Evolutionary conservation across 1,139 yeast species (phyloP).

Genomic region (Scheffersomyces stambukii): DNA sequence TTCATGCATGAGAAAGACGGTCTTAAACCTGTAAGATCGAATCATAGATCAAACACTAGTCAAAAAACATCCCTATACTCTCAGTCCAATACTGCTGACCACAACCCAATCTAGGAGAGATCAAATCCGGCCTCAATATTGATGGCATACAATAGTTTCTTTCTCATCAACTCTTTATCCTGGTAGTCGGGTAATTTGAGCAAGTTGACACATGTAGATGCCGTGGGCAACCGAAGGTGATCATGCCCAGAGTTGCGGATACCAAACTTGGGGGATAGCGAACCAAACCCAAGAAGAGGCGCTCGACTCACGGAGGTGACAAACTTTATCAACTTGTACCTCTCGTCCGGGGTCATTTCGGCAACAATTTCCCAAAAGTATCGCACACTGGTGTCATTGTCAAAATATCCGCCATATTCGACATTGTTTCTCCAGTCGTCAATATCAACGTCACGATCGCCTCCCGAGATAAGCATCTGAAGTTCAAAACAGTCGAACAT

Average conservation of each 20-base stretch:
- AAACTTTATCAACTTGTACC: slow-evolving; percentile 66
- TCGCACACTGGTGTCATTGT: slow-evolving; percentile 51
- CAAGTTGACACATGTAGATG: slow-evolving; percentile 89
- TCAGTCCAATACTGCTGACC: neutral
- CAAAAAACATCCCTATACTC: neutral
- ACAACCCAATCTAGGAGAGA: slow-evolving; percentile 43
- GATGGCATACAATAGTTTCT: slow-evolving; percentile 73
- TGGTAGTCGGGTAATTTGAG: slow-evolving; percentile 80
- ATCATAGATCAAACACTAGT: too few species aligned
- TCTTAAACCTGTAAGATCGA: too few species aligned
- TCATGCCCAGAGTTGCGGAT: slow-evolving; percentile 67
- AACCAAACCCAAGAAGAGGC: slow-evolving; percentile 81
- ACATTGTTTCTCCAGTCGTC: slow-evolving; percentile 63
- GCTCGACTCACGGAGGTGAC: slow-evolving; percentile 91
- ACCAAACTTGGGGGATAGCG: slow-evolving; percentile 75
- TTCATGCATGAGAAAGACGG: too few species aligned
- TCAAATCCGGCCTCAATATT: slow-evolving; percentile 85
- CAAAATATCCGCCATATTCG: slow-evolving; percentile 63
- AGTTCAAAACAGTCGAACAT: slow-evolving; percentile 84
- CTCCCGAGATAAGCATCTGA: slow-evolving; percentile 85
- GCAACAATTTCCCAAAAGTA: slow-evolving; percentile 74
- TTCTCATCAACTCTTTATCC: slow-evolving; percentile 51
- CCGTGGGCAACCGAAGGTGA: slow-evolving; percentile 66
- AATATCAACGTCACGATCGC: slow-evolving; percentile 61
- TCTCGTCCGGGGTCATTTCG: slow-evolving; percentile 62